Base-by-base conservation (phyloP, 805 yeast genomes). In the Hemisphaericaspora nanyangensis region DNA sequence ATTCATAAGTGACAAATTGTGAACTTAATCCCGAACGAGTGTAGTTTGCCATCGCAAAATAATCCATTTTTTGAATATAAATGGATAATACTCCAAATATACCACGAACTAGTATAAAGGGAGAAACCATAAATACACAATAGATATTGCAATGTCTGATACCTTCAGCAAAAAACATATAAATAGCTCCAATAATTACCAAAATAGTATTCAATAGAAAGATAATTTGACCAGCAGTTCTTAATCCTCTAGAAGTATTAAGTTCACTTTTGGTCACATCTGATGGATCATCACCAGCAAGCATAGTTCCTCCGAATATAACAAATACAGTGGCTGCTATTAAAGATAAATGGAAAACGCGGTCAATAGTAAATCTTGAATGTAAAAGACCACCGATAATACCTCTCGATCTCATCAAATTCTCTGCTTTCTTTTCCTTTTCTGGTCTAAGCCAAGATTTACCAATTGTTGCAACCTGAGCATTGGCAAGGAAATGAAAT, bases 41-140 rank as follows among this genome's bases (percentile, higher is more conserved):
- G 39, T 64, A 65, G 46, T 64, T 64, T 13, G 49, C 28, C 28
- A 56, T 42, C 29, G 49, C 38, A 39, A 42, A 63, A 46, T 64
- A 63, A 46, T 63, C 52, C 70, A 65, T 63, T 22, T 54, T 41
- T 22, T 42, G 39, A 25, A 65, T 47, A 41, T 50, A 61, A 33
- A 63, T 60, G 15, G 68, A 52, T 35, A 65, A 42, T 3, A 64
- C 40, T 4, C 70, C 70, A 45, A 55, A 65, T 13, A 63, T 51
- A 38, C 69, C 69, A 42, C 70, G 48, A 7, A 61, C 58, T 6
- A 56, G 18, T 16, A 65, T 41, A 42, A 65, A 63, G 2, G 70
- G 70, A 11, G 54, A 44, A 1, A 55, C 53, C 3, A 49, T 13
- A 39, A 56, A 48, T 7, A 63, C 53, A 6, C 57, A 34, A 8